Conservation (phyloP, 805 yeast species). For the Dipodascopsis uninucleata region DNA sequence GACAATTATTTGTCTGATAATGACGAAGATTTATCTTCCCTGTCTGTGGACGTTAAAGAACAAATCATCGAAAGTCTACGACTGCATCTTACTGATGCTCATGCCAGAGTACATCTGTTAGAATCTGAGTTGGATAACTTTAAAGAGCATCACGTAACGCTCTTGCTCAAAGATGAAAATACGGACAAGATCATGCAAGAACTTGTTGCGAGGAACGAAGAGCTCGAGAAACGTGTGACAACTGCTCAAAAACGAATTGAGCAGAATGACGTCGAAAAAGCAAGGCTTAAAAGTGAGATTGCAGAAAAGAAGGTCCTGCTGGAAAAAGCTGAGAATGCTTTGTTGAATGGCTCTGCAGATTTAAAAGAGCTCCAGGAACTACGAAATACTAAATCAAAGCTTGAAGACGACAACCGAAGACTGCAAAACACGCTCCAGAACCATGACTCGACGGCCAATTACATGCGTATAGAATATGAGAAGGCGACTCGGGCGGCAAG, state of each 20-base stretch:
- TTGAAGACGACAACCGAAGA: conserved; percentile 46
- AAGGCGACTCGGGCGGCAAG: conserved; percentile 34
- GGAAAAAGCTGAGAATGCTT: conserved; percentile 31
- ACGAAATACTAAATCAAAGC: conserved; percentile 44
- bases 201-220: conserved; percentile 3
- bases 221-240: conserved; percentile 26
- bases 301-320: conserved; percentile 34
- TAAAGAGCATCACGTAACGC: neutral
- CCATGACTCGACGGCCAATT: conserved; percentile 55
- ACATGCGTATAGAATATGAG: conserved; percentile 41
- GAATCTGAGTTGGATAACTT: conserved; percentile 2
- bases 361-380: conserved; percentile 36
- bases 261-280: conserved; percentile 26
- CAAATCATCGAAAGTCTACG: neutral
- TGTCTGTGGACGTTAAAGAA: neutral
- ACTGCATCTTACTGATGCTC: neutral
- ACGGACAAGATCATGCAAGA: conserved; percentile 1
- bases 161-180: conserved; percentile 2
- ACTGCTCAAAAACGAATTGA: conserved; percentile 32
- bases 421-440: conserved; percentile 46
- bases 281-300: conserved; percentile 31
- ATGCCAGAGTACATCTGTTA: neutral
- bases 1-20: neutral
- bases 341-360: conserved; percentile 30
- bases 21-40: neutral